Percentiles rank a stretch among this genome's conserved stretches.
Conservation (phyloP, 2,329 filamentous ascomycete genomes). For the Diaporthe humulicola region DNA sequence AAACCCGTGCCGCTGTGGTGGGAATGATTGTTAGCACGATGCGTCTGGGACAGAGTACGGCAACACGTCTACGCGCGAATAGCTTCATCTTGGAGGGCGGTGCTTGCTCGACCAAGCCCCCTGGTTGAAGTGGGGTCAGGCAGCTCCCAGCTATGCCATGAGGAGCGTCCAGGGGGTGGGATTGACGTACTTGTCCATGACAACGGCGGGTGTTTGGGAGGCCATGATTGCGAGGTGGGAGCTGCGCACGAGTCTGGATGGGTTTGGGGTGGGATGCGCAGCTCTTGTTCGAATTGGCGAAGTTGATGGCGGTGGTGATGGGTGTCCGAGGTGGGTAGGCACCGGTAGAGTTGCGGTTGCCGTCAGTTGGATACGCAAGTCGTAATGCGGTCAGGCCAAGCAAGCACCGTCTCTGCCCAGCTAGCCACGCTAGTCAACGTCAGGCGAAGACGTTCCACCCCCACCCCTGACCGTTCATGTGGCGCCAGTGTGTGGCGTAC, state of each 20-base stretch:
- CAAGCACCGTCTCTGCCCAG: constrained; percentile 6
- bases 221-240: constrained; percentile 75
- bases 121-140: constrained; percentile 41
- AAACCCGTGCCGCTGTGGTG: constrained; percentile 92
- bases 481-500: constrained; percentile 30
- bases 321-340: constrained; percentile 30
- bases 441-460: neutral
- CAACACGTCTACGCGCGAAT: constrained; percentile 18
- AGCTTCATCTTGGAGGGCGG: constrained; percentile 36
- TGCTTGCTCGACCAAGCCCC: constrained; percentile 40
- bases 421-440: neutral
- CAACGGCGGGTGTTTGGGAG: constrained; percentile 99
- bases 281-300: constrained; percentile 31
- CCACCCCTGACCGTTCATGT: constrained; percentile 25
- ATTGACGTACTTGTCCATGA: constrained; percentile 99
- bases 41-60: neutral
- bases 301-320: constrained; percentile 25
- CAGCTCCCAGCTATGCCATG: constrained; percentile 40
- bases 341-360: constrained; percentile 6
- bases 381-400: constrained; percentile 35
- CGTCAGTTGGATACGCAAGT: constrained; percentile 28
- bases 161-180: constrained; percentile 46
- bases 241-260: constrained; percentile 45
- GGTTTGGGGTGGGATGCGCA: constrained; percentile 42
- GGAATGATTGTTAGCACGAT: constrained; percentile 54